A percentile compares a stretch with the other conserved stretches of the same genome.
These are phyloP conservation scores for Cardamine resedifolia DNA, from an alignment of 345 rosid species.

Conservation along the genomic window DNA sequence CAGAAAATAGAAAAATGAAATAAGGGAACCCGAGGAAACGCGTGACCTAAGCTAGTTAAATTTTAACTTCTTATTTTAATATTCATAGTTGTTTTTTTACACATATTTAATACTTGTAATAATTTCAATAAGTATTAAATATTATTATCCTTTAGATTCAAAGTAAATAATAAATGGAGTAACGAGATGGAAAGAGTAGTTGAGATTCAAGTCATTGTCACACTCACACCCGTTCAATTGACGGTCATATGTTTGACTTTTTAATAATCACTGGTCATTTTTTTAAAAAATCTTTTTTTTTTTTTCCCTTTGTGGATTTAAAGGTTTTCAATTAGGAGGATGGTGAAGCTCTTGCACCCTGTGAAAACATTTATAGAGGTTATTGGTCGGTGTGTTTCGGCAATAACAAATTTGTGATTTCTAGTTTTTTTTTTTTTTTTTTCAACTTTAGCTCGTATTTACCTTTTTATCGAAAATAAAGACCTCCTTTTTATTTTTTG, in stretches of 20 bases:
- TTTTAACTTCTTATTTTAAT: constrained; percentile 4
- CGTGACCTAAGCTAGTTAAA: constrained; percentile 47
- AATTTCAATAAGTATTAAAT: not conserved
- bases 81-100: too few species aligned
- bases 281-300: too few species aligned
- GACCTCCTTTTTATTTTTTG: too few species aligned
- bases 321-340: not conserved
- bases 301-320: too few species aligned
- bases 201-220: constrained; percentile 4
- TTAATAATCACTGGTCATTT: not conserved
- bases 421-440: not conserved
- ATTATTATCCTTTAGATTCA: constrained; percentile 2
- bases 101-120: not conserved
- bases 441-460: not conserved
- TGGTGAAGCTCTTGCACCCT: not conserved
- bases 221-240: not conserved
- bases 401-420: not conserved
- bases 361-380: not conserved
- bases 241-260: constrained; percentile 27
- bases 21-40: constrained; percentile 66
- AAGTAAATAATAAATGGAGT: constrained; percentile 30
- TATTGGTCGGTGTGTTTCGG: not conserved
- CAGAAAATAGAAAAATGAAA: constrained; percentile 26
- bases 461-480: not conserved
- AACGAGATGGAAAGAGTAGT: constrained; percentile 25